Evolutionary conservation across 2,329 filamentous ascomycete species (phyloP).

Genomic region (Mariannaea elegans): DNA sequence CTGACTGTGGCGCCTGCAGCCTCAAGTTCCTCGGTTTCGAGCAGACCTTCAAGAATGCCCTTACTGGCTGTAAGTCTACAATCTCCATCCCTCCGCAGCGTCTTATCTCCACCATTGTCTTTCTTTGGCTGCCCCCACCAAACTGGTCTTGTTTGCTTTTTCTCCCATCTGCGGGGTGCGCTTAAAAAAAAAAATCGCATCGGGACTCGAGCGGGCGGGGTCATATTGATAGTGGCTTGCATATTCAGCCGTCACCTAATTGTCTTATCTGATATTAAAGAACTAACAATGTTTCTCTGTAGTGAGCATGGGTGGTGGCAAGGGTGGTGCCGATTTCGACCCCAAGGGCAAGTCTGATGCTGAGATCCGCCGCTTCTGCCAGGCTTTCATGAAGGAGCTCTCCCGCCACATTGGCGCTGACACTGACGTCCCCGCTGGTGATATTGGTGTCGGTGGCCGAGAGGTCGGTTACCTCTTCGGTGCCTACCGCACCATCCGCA

Average conservation of each 20-base stretch:
- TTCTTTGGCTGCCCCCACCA: neutral
- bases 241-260: neutral
- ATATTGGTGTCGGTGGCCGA: conserved; percentile 91
- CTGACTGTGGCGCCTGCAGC: conserved; percentile 32
- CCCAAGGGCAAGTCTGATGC: conserved; percentile 98
- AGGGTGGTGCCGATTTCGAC: conserved; percentile 98
- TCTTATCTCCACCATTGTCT: conserved; percentile 16
- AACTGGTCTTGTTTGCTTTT: conserved; percentile 12
- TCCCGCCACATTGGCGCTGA: conserved; percentile 95
- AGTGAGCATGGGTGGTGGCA: conserved; percentile 88
- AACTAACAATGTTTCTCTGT: conserved; percentile 23
- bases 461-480: conserved; percentile 97
- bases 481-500: conserved; percentile 86
- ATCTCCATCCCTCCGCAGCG: neutral
- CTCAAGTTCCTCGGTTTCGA: conserved; percentile 99
- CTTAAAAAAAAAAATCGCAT: neutral
- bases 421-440: conserved; percentile 95
- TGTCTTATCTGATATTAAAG: conserved; percentile 9
- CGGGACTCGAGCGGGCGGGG: neutral
- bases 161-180: neutral
- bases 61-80: conserved; percentile 81
- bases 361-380: conserved; percentile 98
- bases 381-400: conserved; percentile 94
- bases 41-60: conserved; percentile 99
- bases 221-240: neutral